phyloP scores from a whole-genome alignment of 2,329 filamentous ascomycete genomes.

The Claviceps citrina region DNA sequence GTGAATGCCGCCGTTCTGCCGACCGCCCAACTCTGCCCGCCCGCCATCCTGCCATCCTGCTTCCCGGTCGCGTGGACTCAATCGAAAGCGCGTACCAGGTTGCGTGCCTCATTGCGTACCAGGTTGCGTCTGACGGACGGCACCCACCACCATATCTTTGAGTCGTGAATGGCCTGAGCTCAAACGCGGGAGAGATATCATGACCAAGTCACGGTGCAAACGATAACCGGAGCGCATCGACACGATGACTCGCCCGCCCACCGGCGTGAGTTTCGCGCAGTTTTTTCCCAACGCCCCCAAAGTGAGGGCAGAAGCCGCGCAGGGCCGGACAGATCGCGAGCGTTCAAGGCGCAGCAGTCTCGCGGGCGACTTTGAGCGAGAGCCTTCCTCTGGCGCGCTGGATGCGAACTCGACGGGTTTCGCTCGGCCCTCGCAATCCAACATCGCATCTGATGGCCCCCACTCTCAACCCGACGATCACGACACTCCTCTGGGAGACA shows the following conservation, averaged over 20 bases:
- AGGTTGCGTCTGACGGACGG: conserved; percentile 4
- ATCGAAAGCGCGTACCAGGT: conserved; percentile 12
- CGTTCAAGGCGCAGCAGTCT: conserved; percentile 14
- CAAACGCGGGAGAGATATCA: conserved; percentile 35
- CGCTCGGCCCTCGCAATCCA: conserved; percentile 10
- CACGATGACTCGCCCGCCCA: conserved; percentile 66
- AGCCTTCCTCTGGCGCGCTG: conserved; percentile 10
- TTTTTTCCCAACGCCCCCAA: conserved; percentile 71
- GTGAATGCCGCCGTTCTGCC: conserved; percentile 12
- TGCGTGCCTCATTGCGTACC: conserved; percentile 12
- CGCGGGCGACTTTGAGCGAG: conserved; percentile 12
- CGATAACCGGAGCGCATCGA: conserved; percentile 34
- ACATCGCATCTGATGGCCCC: conserved; percentile 14
- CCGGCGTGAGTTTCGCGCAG: conserved; percentile 64
- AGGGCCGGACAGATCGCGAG: conserved; percentile 22
- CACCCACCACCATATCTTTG: conserved; percentile 9
- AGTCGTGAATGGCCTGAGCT: conserved; percentile 10
- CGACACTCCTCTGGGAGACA: conserved; percentile 47
- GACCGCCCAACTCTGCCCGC: background rate
- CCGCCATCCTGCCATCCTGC: too few species aligned
- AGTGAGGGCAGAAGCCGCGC: conserved; percentile 32
- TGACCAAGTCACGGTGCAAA: conserved; percentile 38
- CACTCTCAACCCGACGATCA: conserved; percentile 32
- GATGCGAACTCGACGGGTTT: conserved; percentile 13
- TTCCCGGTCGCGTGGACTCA: conserved; percentile 26